These are phyloP conservation scores for Colletotrichum sp. DNA, from an alignment of 2,329 filamentous ascomycete species.

Conservation along the genomic window DNA sequence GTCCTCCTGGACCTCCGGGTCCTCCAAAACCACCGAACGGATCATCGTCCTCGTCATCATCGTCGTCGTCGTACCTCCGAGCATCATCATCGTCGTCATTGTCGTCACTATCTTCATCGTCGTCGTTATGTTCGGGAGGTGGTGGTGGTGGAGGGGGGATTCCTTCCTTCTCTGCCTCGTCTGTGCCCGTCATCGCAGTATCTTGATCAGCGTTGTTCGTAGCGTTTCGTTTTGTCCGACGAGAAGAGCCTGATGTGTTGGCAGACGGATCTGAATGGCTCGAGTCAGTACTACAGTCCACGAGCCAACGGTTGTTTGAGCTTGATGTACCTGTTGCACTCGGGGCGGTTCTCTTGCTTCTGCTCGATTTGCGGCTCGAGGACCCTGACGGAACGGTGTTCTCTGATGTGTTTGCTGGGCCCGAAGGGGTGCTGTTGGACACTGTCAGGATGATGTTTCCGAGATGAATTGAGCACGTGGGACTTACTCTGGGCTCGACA, in stretches of 20 bases:
- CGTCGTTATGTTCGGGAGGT: constrained; percentile 36
- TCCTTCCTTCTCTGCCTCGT: constrained; percentile 54
- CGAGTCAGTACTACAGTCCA: background rate
- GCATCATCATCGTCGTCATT: constrained; percentile 57
- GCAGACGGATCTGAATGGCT: constrained; percentile 36
- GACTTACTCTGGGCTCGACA: constrained; percentile 76
- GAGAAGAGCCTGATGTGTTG: constrained; percentile 41
- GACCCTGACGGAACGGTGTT: constrained; percentile 61
- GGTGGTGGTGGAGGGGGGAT: constrained; percentile 49
- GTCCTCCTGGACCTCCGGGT: constrained; percentile 63
- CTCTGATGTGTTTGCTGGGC: constrained; percentile 67
- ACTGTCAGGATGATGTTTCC: background rate
- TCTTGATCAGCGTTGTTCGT: constrained; percentile 63
- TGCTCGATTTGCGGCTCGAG: constrained; percentile 74
- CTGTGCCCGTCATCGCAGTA: constrained; percentile 73
- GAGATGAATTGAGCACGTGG: background rate
- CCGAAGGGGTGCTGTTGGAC: constrained; percentile 58
- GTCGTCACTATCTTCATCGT: constrained; percentile 49
- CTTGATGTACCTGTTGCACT: constrained; percentile 40
- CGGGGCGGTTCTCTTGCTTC: constrained; percentile 69
- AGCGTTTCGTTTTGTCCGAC: constrained; percentile 59
- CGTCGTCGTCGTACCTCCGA: constrained; percentile 54
- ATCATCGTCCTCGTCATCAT: constrained; percentile 72
- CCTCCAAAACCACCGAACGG: constrained; percentile 72
- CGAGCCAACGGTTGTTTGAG: background rate